Base-by-base conservation (phyloP, 2,329 filamentous ascomycete genomes). In the Calonectria pauciramosa region DNA sequence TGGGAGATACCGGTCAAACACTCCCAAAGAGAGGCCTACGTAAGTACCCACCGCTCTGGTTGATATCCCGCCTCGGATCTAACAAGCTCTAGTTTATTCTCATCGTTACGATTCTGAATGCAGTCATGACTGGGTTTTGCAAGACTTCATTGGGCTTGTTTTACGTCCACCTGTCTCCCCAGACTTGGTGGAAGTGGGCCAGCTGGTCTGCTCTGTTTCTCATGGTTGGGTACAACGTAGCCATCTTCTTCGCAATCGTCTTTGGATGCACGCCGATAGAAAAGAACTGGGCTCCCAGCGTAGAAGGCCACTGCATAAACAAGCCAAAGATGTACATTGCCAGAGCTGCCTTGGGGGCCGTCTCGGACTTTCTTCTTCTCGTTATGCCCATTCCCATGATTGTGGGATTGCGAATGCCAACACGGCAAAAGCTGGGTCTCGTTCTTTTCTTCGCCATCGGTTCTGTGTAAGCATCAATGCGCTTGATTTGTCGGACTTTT, bases 351-450 rank as follows among this genome's bases (percentile, higher is more conserved):
- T 80, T 87, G 18, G 88, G 88, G 70, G 86, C 88, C 64, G 67
- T 86, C 23, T 88, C 87, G 5, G 87, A 89, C 76, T 64, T 89
- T 5, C 74, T 88, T 28, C 84, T 88, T n/a, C 86, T 87, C 64
- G 74, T 84, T 1, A 79, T 89, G 9, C 88, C 88, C 0, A 82
- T 89, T 47, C 85, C 85, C 1, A 86, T 87, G 13, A 81, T 90
- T 3, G 78, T 86, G 49, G 82, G 81, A 18, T 77, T 89, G 1
- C 85, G 86, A 64, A 84, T 89, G 67, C 87, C 87, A 0, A 79
- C 75, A 47, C 85, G 84, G 54, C 87, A 89, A 68, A 89, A 88
- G 77, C 65, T 88, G 11, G 86, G 83, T 4, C 79, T 89, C 1
- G 80, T 83, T 2, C 76, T 83, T 2, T 84, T 89, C 34, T 88